phyloP scores from a whole-genome alignment of 2,329 filamentous ascomycete genomes.

The Fusarium nanum region DNA sequence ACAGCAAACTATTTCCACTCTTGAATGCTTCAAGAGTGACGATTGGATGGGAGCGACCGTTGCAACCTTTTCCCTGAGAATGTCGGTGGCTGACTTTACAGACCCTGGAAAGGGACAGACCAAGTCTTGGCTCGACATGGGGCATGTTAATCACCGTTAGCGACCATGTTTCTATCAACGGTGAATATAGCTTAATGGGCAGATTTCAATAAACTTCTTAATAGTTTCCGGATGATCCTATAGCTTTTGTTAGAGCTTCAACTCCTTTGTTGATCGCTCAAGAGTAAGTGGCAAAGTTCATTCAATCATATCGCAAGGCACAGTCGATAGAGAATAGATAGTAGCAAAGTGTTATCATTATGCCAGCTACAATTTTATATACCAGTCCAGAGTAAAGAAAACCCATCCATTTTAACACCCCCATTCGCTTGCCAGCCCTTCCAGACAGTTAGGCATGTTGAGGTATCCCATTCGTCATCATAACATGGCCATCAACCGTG shows the following conservation, averaged over 20 bases:
- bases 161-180: background rate
- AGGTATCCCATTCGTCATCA: conserved; percentile 38
- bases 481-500: conserved; percentile 30
- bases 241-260: background rate
- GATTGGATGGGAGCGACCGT: conserved; percentile 10
- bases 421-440: conserved; percentile 32
- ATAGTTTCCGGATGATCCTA: background rate
- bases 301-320: background rate
- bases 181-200: background rate
- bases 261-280: background rate
- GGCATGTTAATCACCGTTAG: background rate
- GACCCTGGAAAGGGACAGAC: conserved; percentile 23
- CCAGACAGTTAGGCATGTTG: conserved; percentile 33
- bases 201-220: background rate
- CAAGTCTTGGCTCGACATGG: conserved; percentile 24
- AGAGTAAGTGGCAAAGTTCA: too few relatives aligned
- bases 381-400: conserved; percentile 26
- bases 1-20: background rate
- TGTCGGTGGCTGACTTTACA: conserved; percentile 6
- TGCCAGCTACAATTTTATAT: conserved; percentile 38
- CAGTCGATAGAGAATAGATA: background rate
- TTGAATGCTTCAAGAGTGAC: background rate
- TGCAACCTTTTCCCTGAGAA: conserved; percentile 15
- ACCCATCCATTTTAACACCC: conserved; percentile 26
- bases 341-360: conserved; percentile 36